Percentiles rank a stretch among this genome's conserved stretches.
phyloP scores from a whole-genome alignment of 2,329 filamentous ascomycete genomes.

The Shiraia bambusicola region DNA sequence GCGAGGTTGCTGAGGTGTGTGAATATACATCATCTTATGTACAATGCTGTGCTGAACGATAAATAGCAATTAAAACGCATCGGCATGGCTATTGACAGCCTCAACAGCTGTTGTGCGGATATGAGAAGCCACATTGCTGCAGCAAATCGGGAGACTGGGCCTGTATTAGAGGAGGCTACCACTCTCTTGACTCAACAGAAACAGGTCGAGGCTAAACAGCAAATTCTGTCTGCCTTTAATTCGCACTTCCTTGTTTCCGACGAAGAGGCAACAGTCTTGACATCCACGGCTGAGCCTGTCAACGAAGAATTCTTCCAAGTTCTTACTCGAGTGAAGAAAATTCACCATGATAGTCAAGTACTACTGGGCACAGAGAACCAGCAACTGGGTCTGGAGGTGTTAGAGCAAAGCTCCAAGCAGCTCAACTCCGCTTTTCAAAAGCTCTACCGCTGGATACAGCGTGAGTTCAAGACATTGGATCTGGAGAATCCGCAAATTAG shows the following conservation, averaged over 20 bases:
- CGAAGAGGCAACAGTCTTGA: slow-evolving; percentile 74
- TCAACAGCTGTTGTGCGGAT: slow-evolving; percentile 77
- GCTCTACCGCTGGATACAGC: slow-evolving; percentile 91
- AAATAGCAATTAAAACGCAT: slow-evolving; percentile 81
- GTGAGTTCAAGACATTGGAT: slow-evolving; percentile 88
- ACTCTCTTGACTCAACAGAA: slow-evolving; percentile 70
- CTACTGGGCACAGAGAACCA: slow-evolving; percentile 89
- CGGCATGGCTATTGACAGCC: slow-evolving; percentile 70
- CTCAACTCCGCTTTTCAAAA: slow-evolving; percentile 93
- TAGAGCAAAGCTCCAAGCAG: slow-evolving; percentile 85
- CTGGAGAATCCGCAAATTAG: slow-evolving; percentile 93
- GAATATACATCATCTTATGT: neutral
- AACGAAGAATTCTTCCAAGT: slow-evolving; percentile 81
- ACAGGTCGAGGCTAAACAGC: slow-evolving; percentile 77
- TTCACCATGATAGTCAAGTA: slow-evolving; percentile 85
- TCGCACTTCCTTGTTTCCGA: slow-evolving; percentile 83
- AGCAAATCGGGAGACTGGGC: slow-evolving; percentile 72
- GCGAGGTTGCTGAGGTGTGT: slow-evolving; percentile 77
- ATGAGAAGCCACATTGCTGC: slow-evolving; percentile 76
- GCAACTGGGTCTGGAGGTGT: slow-evolving; percentile 81
- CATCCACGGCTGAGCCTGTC: slow-evolving; percentile 76
- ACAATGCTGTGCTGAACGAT: slow-evolving; percentile 24
- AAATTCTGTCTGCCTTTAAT: slow-evolving; percentile 73
- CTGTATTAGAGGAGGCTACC: slow-evolving; percentile 75
- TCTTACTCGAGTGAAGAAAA: slow-evolving; percentile 77